Evolutionary conservation across 768 basidiomycete genomes (phyloP), one percentile per base, ranked within the genome.

Genomic region (Xanthoconium stramineum): DNA sequence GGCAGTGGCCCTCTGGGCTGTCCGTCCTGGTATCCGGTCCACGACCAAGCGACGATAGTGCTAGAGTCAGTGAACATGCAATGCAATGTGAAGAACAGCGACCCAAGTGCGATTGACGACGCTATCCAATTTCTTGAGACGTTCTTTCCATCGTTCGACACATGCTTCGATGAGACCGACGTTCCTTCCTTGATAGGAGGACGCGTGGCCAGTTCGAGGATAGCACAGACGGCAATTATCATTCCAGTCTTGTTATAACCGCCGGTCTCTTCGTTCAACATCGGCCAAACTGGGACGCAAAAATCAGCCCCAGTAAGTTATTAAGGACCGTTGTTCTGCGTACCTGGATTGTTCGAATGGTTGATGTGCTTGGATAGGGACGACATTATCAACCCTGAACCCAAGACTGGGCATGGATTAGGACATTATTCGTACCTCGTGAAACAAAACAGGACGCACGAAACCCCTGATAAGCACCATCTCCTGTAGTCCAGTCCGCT

Each of bases 1-100:
- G 91, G 86, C 2, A 87, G 69, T 3, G 92, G 92, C 1, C 92
- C 92, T 48, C 74, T 80, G 35, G 84, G 79, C 5, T 66, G 65
- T 37, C 79, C 73, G 43, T 86, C 74, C 20, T 83, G 80, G 60
- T 86, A 94, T n/a, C 92, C 92, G 0, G 90, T 88, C 92, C 92
- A 95, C 3, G 89, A 86, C 88, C 90, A 93, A 19, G 89, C 83
- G 55, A 94, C 78, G 44, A 93, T 79, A 0, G 91, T 90, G 60
- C 85, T 86, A 2, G 88, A 75, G 55, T 95, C 92, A 3, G 85
- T 80, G 49, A 92, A 73, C 42, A 91, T 77, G 45, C 82, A 84
- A 62, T 93, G 88, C 0, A 92, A 65, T 13, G 81, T 80, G 73
- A 89, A 93, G 11, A 94, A 67, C 30, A 89, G 72, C 33, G 82